Evolutionary conservation across 371 early-diverging fungal species (phyloP).

Genomic region (Mortierella sp.): DNA sequence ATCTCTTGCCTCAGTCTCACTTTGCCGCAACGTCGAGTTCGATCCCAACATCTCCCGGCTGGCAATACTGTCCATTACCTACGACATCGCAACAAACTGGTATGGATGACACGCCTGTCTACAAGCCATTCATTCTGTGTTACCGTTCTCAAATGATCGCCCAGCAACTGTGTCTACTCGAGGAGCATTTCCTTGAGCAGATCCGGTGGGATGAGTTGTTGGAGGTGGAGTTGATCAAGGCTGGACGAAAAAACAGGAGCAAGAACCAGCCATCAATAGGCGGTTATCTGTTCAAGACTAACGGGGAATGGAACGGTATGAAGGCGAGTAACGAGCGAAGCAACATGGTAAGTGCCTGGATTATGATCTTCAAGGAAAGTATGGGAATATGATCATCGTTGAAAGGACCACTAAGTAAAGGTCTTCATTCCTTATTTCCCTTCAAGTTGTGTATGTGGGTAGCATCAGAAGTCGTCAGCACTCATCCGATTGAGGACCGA

Average conservation of each 20-base stretch:
- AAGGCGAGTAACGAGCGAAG: slow-evolving; percentile 46
- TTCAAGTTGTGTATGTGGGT: slow-evolving; percentile 64
- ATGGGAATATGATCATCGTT: not conserved
- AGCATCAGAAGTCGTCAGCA: slow-evolving; percentile 73
- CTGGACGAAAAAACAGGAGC: slow-evolving; percentile 23
- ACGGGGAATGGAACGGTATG: slow-evolving; percentile 24
- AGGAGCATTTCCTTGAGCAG: slow-evolving; percentile 62
- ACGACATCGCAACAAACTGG: not conserved
- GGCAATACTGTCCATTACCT: slow-evolving; percentile 18
- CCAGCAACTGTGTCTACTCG: slow-evolving; percentile 67
- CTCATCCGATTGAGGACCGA: slow-evolving; percentile 63
- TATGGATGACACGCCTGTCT: slow-evolving; percentile 10
- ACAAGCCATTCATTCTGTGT: slow-evolving; percentile 63
- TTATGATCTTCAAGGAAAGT: too few relatives aligned
- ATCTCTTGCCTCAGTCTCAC: not conserved
- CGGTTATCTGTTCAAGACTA: slow-evolving; percentile 28
- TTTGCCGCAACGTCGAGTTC: not conserved
- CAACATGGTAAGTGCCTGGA: slow-evolving; percentile 26
- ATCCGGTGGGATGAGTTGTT: slow-evolving; percentile 68
- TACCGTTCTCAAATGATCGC: slow-evolving; percentile 69
- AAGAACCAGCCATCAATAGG: slow-evolving; percentile 25
- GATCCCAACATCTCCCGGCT: slow-evolving; percentile 19
- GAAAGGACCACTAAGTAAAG: not conserved
- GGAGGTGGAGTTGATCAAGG: slow-evolving; percentile 60
- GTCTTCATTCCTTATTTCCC: not conserved